Evolutionary conservation across 2,329 filamentous ascomycete genomes (phyloP).

Genomic region (Colletotrichum orchidophilum): DNA sequence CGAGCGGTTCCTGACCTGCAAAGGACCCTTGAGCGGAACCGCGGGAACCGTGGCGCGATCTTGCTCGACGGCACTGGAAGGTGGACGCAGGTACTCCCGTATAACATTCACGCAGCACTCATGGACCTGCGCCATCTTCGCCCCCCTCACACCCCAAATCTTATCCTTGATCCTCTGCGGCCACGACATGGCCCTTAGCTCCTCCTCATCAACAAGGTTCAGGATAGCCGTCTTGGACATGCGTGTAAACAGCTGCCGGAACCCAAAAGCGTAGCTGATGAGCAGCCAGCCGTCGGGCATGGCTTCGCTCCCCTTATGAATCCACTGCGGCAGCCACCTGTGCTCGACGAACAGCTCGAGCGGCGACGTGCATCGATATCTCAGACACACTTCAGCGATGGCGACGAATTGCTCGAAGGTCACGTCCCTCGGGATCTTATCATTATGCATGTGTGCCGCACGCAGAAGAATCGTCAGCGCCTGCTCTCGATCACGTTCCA

Average conservation of each 20-base stretch:
- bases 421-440: conserved; percentile 56
- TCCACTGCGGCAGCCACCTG: conserved; percentile 62
- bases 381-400: conserved; percentile 59
- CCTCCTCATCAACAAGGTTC: conserved; percentile 53
- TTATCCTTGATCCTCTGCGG: conserved; percentile 57
- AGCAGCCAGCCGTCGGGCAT: conserved; percentile 60
- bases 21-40: not conserved
- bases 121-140: conserved; percentile 61
- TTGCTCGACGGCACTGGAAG: not conserved
- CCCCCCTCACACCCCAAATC: conserved; percentile 57
- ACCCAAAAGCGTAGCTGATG: conserved; percentile 63
- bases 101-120: conserved; percentile 54
- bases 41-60: not conserved
- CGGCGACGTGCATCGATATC: conserved; percentile 61
- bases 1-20: not conserved
- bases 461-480: conserved; percentile 58
- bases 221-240: conserved; percentile 60
- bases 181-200: conserved; percentile 55
- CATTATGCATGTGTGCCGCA: conserved; percentile 60
- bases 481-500: conserved; percentile 52
- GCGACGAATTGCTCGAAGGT: conserved; percentile 60
- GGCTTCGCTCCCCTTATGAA: conserved; percentile 56
- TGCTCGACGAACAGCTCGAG: conserved; percentile 61
- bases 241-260: conserved; percentile 57
- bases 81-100: conserved; percentile 54